Base-by-base conservation (phyloP, 805 yeast species). In the Candida peoriensis region DNA sequence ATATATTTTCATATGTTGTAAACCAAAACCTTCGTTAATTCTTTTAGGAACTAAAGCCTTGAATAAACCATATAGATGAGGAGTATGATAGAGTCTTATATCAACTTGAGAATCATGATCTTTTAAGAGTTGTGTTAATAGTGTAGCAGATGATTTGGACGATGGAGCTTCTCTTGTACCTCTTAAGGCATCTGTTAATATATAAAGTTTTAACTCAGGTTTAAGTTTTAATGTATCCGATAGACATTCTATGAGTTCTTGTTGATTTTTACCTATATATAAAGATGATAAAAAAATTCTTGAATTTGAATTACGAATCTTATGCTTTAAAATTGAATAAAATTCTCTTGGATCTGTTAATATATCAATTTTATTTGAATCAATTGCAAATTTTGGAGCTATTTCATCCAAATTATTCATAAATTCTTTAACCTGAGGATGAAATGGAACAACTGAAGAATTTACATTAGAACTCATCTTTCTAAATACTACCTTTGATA, bases 1-100 rank as follows among this genome's bases (percentile, higher is more conserved):
- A 57, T 93, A 93, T 20, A 93, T 71, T 57, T 93, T 93, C 97
- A 93, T 93, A 55, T 93, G 98, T 58, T 93, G 98, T 33, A 93
- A 69, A 0, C 98, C 98, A 47, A 73, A 68, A 4, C 94, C 89
- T 61, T 93, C 98, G 58, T 89, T 88, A 43, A 90, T 68, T 43
- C 98, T 70, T 39, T 73, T 80, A 1, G 98, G 98, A 3, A 87
- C 68, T 28, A 83, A 30, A 8, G 61, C 46, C 51, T 79, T 78
- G 37, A 74, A 71, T 39, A 85, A 52, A 0, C 95, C 95, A 25
- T 71, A 63, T 46, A 85, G 68, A 43, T 81, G 80, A 0, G 98
- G 98, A 0, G 98, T 90, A 48, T 83, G 94, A 58, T 85, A 93
- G 68, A 89, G 71, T 47, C 95, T 64, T 31, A 89, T 63, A 48